Base-by-base conservation (phyloP, 441 rosid genomes). In the Brassica hybrid region DNA sequence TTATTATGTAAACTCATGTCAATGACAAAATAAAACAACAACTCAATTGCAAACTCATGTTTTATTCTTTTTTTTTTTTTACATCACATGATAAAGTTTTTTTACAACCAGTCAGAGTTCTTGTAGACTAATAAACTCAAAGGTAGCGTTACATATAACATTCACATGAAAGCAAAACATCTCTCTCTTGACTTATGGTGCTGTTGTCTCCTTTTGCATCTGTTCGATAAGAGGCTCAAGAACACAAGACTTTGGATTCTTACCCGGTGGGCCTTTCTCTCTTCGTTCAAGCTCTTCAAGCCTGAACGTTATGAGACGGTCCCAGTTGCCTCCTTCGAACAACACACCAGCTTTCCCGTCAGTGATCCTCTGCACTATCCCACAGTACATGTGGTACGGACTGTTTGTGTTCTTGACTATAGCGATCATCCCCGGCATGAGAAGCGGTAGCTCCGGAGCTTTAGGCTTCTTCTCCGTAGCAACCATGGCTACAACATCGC, bases 281-380 rank as follows among this genome's bases (percentile, higher is more conserved):
- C 94, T 80, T 48, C 92, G 77, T 71, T 92, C 87, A 4, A 92
- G 97, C 86, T 90, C 94, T 52, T 90, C 91, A 13, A 89, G 90
- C 72, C 90, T 76, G 85, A 90, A 91, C 11, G 97, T 92, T 8
- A 92, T 84, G 77, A 94, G 67, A 66, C 89, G 85, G 76, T 94
- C 95, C 95, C 97, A 88, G 65, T 82, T 89, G 36, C 98, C 95
- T 76, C 98, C 97, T 78, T 94, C 94, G 2, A 92, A 85, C 69
- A 92, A 80, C 21, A 91, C 94, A 52, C 93, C 94, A 2, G 96
- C 94, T 78, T 87, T 90, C 3, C 93, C 97, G 76, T 91, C 94
- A 0, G 96, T 88, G 78, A 91, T 92, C 62, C 96, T 76, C 83
- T 90, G 97, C 73, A 92, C 93, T 52, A 91, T 88, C 76, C 96